phyloP scores from a whole-genome alignment of 2,329 filamentous ascomycete genomes.

The Alternaria panax region DNA sequence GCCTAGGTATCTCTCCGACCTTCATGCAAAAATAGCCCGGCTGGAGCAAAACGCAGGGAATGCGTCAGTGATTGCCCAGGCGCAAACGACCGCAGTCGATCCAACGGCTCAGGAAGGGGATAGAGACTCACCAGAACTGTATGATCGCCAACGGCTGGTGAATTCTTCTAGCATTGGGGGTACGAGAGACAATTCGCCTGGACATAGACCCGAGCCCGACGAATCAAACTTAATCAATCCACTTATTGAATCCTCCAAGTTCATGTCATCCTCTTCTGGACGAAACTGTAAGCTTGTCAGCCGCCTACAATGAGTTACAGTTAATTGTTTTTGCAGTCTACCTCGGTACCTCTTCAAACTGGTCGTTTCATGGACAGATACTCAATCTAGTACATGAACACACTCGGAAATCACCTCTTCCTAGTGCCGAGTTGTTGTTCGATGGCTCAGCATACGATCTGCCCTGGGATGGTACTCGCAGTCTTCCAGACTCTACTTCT shows the following conservation, averaged over 20 bases:
- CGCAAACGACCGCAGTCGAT: slow-evolving; percentile 7
- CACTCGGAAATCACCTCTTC: slow-evolving; percentile 53
- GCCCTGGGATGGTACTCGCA: slow-evolving; percentile 57
- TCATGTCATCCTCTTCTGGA: slow-evolving; percentile 33
- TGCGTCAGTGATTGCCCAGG: neutral
- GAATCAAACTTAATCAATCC: slow-evolving; percentile 36
- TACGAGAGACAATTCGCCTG: slow-evolving; percentile 30
- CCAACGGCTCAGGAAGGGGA: neutral
- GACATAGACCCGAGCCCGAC: slow-evolving; percentile 27
- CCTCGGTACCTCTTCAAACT: slow-evolving; percentile 64
- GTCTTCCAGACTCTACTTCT: slow-evolving; percentile 38
- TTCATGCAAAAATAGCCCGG: slow-evolving; percentile 32
- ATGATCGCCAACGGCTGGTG: neutral
- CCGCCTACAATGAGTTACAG: neutral
- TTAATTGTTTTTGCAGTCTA: slow-evolving; percentile 52
- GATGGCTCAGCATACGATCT: slow-evolving; percentile 62
- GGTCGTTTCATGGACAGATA: slow-evolving; percentile 62
- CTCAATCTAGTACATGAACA: slow-evolving; percentile 59
- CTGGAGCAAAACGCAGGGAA: slow-evolving; percentile 19
- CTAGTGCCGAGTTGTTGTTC: slow-evolving; percentile 57
- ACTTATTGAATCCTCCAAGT: slow-evolving; percentile 35
- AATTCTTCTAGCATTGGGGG: slow-evolving; percentile 21
- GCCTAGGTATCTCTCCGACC: slow-evolving; percentile 36
- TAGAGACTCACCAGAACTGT: slow-evolving; percentile 5
- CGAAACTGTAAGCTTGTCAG: slow-evolving; percentile 21